Evolutionary conservation across 495 filamentous ascomycete species (phyloP), one percentile per base, ranked within the genome.

Genomic region (Jackrogersella multiformis): DNA sequence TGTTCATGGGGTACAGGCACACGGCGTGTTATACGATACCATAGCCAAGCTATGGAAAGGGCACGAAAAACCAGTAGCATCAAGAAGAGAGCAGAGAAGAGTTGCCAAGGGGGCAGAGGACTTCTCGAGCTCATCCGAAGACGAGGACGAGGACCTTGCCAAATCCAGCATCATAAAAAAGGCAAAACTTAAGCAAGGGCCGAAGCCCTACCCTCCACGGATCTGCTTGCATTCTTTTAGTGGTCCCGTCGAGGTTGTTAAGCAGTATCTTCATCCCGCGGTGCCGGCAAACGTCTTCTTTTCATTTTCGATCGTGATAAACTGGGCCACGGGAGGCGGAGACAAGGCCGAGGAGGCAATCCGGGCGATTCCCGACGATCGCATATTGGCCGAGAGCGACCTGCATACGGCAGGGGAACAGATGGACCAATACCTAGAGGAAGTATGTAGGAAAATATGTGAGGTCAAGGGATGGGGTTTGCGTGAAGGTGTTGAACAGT

Each of bases 221-320:
- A 89, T 98, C 69, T 99, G 95, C 72, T 83, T 99, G 69, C 95
- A 99, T 77, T 97, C 93, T 0, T 99, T 92, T 74, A 93, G 91
- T 30, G 96, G 93, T 0, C 85, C 90, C n/a, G 77, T 85, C 18
- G 88, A 95, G 36, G 84, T 86, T 23, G 71, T 97, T 26, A 90
- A 84, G 45, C 92, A 94, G 74, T 97, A 96, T 64, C 76, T 93
- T 61, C 80, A 90, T 66, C 87, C 86, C 1, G 83, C 87, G 0
- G 86, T 95, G 18, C 94, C 96, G 0, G 87, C 87, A 2, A 82
- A 88, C 34, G 82, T 97, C 7, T 99, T 87, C 73, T 94, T 95
- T 70, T 97, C 93, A 0, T 97, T 98, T 70, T 97, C 93, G 0
- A 84, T 82, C 2, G 86, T 86, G 2, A 90, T 98, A 64, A 98